These are phyloP conservation scores for Chlorella sp. DNA, from an alignment of 139 green algal genomes.

Conservation along the genomic window DNA sequence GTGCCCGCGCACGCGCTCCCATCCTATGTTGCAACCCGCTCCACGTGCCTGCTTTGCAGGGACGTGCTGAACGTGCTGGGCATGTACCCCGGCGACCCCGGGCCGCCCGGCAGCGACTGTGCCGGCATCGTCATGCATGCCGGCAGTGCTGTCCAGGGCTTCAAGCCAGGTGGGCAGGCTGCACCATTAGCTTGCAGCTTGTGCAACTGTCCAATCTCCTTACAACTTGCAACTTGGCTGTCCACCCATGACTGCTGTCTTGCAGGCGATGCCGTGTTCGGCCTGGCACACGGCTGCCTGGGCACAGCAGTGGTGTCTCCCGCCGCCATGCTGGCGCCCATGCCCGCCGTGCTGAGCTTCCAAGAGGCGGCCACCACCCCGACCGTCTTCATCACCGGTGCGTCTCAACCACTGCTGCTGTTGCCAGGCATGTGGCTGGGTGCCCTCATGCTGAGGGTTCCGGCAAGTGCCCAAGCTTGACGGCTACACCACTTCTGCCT, in stretches of 20 bases:
- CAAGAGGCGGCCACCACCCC: slow-evolving; percentile 77
- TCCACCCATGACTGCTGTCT: background rate
- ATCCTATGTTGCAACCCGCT: too few relatives aligned
- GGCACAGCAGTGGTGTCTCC: slow-evolving; percentile 70
- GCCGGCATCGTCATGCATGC: slow-evolving; percentile 53
- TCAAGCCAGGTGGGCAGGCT: background rate
- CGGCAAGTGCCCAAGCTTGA: background rate
- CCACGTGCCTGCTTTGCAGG: too few relatives aligned
- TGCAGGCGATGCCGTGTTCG: slow-evolving; percentile 77
- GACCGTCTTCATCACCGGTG: slow-evolving; percentile 83
- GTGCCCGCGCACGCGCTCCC: too few relatives aligned
- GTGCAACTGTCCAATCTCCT: too few relatives aligned
- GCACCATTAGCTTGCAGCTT: too few relatives aligned
- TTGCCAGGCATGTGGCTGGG: too few relatives aligned
- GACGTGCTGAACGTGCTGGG: slow-evolving; percentile 75
- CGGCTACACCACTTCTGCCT: background rate
- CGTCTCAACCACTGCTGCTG: background rate
- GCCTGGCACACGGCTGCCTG: slow-evolving; percentile 76
- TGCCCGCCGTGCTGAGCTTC: slow-evolving; percentile 71
- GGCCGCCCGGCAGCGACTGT: slow-evolving; percentile 64
- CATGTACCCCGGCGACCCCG: slow-evolving; percentile 71
- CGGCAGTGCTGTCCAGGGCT: background rate
- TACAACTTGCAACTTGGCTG: too few relatives aligned
- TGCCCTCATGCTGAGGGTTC: too few relatives aligned
- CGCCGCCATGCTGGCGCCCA: slow-evolving; percentile 59